Evolutionary conservation across 352 stramenopile genomes (phyloP), one percentile per base, ranked within the genome.

Genomic region (Pilasporangium apinafurcum): DNA sequence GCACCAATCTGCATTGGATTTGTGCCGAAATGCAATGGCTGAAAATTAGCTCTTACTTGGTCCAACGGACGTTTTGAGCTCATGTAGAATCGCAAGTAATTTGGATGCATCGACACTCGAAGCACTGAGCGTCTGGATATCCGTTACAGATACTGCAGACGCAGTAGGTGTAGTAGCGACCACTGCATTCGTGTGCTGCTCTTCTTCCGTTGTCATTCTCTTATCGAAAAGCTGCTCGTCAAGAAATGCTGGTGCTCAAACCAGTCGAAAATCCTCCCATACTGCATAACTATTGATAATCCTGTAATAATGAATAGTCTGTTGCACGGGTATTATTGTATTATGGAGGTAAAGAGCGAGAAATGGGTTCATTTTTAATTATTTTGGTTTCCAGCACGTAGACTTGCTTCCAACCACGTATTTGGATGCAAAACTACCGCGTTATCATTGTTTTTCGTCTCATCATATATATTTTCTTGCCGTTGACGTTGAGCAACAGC

Each of bases 71-170:
- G 65, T 53, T 25, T 73, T 69, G 16, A 91, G 48, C 39, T 88
- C 72, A 2, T 65, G 49, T 41, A 91, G 56, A 50, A 91, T 86
- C 16, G 73, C 68, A n/a, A 88, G 55, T 44, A 88, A 48, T 18
- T 71, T 71, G 3, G 59, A 32, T n/a, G 62, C 37, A 21, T 70
- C 63, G 5, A 63, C 51, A 38, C 68, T 73, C 31, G 51, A 55
- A 21, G 52, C 44, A 7, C 38, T 61, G 10, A 72, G 45, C 22
- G 51, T 39, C 26, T 81, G 51, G 20, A 52, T 30, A 18, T 50
- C 41, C 12, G 75, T 6, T 37, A 52, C n/a, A 44, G 48, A 31
- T 16, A 13, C 31, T 12, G 37, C 5, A 35, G 27, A 10, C 20
- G 43, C 26, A 26, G 44, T 10, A 34, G 41, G 2, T 8, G 44